phyloP scores from a whole-genome alignment of 495 filamentous ascomycete species.

The Talaromyces borbonicus region DNA sequence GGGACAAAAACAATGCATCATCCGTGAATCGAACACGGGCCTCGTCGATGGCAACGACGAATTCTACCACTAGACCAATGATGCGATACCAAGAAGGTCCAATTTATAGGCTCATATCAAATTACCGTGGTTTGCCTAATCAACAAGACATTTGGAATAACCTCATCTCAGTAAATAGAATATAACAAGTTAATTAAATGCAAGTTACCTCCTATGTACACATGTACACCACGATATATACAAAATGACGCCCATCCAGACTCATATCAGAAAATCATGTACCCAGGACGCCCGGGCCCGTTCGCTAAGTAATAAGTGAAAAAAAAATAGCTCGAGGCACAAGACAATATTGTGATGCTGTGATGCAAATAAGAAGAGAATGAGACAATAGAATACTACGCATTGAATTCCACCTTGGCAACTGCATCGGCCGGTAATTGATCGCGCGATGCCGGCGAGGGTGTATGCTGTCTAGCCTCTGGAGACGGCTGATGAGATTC shows the following conservation, averaged over 20 bases:
- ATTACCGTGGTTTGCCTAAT: too few species aligned
- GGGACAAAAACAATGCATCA: constrained; percentile 27
- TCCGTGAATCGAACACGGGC: constrained; percentile 51
- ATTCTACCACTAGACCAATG: constrained; percentile 53
- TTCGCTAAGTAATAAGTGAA: too few species aligned
- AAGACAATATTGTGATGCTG: neutral
- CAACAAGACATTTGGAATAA: too few species aligned
- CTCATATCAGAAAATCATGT: too few species aligned
- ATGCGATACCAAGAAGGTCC: constrained; percentile 22
- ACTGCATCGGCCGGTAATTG: neutral
- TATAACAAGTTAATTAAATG: too few species aligned
- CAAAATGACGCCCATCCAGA: too few species aligned
- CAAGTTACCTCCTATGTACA: too few species aligned
- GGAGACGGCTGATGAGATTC: constrained; percentile 4
- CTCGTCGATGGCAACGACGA: constrained; percentile 52
- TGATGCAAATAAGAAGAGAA: neutral
- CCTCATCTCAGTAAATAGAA: too few species aligned
- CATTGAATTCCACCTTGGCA: constrained; percentile 5
- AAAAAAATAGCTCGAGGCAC: too few species aligned
- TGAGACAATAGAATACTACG: neutral
- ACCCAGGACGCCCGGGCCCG: too few species aligned
- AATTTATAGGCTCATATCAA: too few species aligned
- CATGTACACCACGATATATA: too few species aligned
- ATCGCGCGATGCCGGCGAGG: neutral
- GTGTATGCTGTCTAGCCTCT: neutral